These are phyloP conservation scores for Hypoxylon sp. DNA, from an alignment of 2,329 filamentous ascomycete genomes.

Conservation along the genomic window DNA sequence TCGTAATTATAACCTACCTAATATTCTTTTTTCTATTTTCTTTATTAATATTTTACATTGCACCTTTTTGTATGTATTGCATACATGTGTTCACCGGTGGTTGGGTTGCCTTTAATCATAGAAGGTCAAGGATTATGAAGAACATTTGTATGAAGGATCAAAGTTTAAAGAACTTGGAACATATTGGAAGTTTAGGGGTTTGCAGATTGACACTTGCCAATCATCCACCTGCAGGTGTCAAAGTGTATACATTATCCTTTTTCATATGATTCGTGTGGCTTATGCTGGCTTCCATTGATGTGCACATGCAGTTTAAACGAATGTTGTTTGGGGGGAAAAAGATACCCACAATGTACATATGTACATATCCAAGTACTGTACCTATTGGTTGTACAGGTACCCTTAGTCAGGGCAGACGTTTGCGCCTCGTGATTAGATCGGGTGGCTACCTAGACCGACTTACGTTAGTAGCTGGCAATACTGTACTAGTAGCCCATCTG, in stretches of 20 bases:
- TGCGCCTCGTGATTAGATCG: constrained; percentile 46
- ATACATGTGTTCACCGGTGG: constrained; percentile 27
- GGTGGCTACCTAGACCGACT: constrained; percentile 40
- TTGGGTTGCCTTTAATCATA: constrained; percentile 6
- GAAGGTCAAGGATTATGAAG: not conserved
- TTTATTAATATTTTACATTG: not conserved
- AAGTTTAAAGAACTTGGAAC: not conserved
- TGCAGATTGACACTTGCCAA: constrained; percentile 25
- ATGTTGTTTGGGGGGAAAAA: not conserved
- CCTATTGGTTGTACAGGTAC: constrained; percentile 7
- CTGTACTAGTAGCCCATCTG: not conserved
- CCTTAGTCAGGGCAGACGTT: constrained; percentile 22
- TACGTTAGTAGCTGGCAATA: constrained; percentile 42
- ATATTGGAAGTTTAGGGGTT: constrained; percentile 9
- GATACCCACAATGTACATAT: not conserved
- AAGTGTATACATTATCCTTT: constrained; percentile 3
- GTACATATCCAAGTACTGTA: not conserved
- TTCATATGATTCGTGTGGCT: constrained; percentile 5
- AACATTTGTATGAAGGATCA: not conserved
- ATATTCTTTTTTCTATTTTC: constrained; percentile 5
- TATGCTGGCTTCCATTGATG: not conserved
- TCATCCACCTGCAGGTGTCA: constrained; percentile 25
- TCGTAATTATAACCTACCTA: not conserved
- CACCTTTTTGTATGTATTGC: not conserved
- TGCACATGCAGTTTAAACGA: not conserved